Evolutionary conservation across 73 alveolate genomes (phyloP).

Genomic region (Halteria grandinella): DNA sequence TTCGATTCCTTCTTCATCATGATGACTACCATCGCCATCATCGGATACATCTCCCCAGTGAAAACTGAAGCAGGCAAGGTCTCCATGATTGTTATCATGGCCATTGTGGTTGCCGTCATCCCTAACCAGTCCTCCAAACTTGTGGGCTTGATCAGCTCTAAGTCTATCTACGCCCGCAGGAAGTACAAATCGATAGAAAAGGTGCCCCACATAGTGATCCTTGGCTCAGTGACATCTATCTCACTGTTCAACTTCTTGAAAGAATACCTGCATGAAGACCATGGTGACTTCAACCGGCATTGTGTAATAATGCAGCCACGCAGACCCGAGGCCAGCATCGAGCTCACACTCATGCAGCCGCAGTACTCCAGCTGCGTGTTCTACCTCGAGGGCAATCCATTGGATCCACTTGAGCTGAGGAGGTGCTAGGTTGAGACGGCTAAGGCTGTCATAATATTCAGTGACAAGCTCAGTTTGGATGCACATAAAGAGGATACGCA

Average conservation of each 20-base stretch:
- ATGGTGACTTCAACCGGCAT: slow-evolving; percentile 80
- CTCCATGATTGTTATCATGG: slow-evolving; percentile 59
- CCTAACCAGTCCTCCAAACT: slow-evolving; percentile 72
- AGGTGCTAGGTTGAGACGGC: slow-evolving; percentile 90
- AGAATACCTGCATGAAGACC: slow-evolving; percentile 87
- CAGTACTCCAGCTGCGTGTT: slow-evolving; percentile 71
- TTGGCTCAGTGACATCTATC: slow-evolving; percentile 76
- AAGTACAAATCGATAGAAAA: slow-evolving; percentile 73
- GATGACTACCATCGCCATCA: slow-evolving; percentile 82
- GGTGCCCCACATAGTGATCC: slow-evolving; percentile 79
- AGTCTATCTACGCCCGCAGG: slow-evolving; percentile 79
- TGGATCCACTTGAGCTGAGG: slow-evolving; percentile 79
- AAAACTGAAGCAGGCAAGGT: slow-evolving; percentile 65
- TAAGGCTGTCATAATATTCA: slow-evolving; percentile 86
- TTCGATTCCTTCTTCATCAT: slow-evolving; percentile 74
- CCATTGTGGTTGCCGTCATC: slow-evolving; percentile 64
- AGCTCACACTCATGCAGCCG: slow-evolving; percentile 68
- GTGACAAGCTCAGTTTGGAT: slow-evolving; percentile 89
- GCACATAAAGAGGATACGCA: slow-evolving; percentile 92
- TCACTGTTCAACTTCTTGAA: slow-evolving; percentile 74
- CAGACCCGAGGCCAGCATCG: slow-evolving; percentile 89
- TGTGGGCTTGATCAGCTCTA: slow-evolving; percentile 70
- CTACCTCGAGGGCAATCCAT: slow-evolving; percentile 93
- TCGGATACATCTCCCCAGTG: slow-evolving; percentile 75
- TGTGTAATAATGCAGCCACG: slow-evolving; percentile 80